phyloP scores from a whole-genome alignment of 257 asterid species.

The Nicotiana tomentosiformis region DNA sequence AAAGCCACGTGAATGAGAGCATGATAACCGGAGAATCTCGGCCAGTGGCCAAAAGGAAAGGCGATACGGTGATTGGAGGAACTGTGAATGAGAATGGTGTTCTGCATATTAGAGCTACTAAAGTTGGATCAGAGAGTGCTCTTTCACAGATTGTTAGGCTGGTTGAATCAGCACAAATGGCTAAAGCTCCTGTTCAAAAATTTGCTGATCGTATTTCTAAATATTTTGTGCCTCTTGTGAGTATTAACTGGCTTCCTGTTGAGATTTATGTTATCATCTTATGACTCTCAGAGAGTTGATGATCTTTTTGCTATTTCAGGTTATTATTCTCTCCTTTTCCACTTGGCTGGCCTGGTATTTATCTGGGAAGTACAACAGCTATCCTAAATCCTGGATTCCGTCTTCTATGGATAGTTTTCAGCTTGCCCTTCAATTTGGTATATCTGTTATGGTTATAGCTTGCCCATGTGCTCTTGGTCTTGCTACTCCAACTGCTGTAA shows the following conservation, averaged over 20 bases:
- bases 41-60: conserved; percentile 53
- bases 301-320: conserved; percentile 18
- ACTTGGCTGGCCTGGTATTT: conserved; percentile 41
- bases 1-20: conserved; percentile 40
- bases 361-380: conserved; percentile 20
- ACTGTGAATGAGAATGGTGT: conserved; percentile 62
- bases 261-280: background rate
- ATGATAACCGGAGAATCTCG: conserved; percentile 62
- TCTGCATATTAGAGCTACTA: conserved; percentile 51
- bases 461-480: conserved; percentile 51
- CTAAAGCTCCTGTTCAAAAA: conserved; percentile 58
- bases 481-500: conserved; percentile 49
- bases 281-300: background rate
- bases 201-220: conserved; percentile 46
- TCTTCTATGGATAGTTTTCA: conserved; percentile 32
- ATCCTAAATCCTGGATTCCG: conserved; percentile 38
- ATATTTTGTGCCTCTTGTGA: conserved; percentile 41
- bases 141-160: conserved; percentile 57
- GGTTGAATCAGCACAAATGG: conserved; percentile 59
- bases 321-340: conserved; percentile 29
- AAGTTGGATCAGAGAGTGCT: conserved; percentile 67
- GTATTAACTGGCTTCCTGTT: conserved; percentile 8
- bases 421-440: conserved; percentile 41
- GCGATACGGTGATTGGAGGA: conserved; percentile 68
- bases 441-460: conserved; percentile 46